These are phyloP conservation scores for Silene conica DNA, from an alignment of 148 eudicot species.

Conservation along the genomic window DNA sequence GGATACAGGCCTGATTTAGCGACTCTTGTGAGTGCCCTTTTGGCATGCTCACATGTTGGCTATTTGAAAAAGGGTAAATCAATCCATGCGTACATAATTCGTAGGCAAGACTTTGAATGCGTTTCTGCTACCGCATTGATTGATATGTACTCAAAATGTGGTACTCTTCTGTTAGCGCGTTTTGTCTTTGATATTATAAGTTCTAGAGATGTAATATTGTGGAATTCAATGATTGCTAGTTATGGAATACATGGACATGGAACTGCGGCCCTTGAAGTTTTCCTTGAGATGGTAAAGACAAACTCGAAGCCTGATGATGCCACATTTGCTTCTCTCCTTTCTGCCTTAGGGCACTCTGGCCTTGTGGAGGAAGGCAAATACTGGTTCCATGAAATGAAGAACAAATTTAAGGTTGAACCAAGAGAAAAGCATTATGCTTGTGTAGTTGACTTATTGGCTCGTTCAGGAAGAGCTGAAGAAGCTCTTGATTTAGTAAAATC, in stretches of 20 bases:
- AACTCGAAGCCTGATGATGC: constrained; percentile 51
- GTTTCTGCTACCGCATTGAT: constrained; percentile 53
- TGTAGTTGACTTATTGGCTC: constrained; percentile 70
- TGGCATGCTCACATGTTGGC: constrained; percentile 67
- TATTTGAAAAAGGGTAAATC: constrained; percentile 45
- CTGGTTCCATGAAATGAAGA: constrained; percentile 62
- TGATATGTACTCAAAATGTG: constrained; percentile 80
- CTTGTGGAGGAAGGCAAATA: constrained; percentile 57
- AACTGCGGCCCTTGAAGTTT: constrained; percentile 53
- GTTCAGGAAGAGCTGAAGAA: constrained; percentile 56
- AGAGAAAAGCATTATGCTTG: constrained; percentile 64
- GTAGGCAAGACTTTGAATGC: constrained; percentile 39
- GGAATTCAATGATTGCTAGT: constrained; percentile 66
- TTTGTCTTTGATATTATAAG: constrained; percentile 39
- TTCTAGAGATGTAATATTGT: constrained; percentile 45
- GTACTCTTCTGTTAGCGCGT: constrained; percentile 46
- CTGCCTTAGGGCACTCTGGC: constrained; percentile 74
- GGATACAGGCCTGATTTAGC: constrained; percentile 51
- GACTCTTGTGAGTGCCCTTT: constrained; percentile 56
- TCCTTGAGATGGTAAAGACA: constrained; percentile 45
- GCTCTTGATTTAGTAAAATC: constrained; percentile 41
- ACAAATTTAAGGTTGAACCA: constrained; percentile 46
- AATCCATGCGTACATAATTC: constrained; percentile 50
- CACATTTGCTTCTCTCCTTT: constrained; percentile 73
- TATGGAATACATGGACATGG: constrained; percentile 74